A percentile compares a stretch with the other conserved stretches of the same genome.
These are phyloP conservation scores for Beauveria sp. DNA, from an alignment of 2,329 filamentous ascomycete species.

Conservation along the genomic window DNA sequence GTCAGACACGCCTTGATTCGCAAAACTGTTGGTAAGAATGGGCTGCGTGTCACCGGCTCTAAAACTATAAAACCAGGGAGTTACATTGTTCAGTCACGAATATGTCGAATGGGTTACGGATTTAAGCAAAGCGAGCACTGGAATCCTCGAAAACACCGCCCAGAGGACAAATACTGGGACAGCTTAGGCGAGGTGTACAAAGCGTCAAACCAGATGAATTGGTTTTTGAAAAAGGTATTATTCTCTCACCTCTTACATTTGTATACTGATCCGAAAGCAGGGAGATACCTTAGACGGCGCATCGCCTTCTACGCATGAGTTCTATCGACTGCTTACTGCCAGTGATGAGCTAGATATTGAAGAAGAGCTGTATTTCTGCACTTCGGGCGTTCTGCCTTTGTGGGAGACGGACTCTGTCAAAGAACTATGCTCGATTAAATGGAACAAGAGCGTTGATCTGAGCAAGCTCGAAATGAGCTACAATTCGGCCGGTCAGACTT, in stretches of 20 bases:
- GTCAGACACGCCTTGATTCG: slow-evolving; percentile 15
- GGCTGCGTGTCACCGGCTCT: accelerated
- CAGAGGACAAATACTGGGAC: too few species aligned
- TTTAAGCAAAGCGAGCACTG: not conserved
- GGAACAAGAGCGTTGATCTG: slow-evolving; percentile 10
- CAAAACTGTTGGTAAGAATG: not conserved
- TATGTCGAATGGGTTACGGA: not conserved
- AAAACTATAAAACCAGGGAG: too few species aligned
- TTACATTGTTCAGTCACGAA: not conserved
- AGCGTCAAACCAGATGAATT: slow-evolving; percentile 18
- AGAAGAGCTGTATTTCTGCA: slow-evolving; percentile 9
- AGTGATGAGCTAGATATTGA: not conserved
- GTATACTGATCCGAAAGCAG: not conserved
- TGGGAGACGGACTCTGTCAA: accelerated
- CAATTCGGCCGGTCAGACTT: slow-evolving; percentile 10
- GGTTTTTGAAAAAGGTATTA: slow-evolving; percentile 21
- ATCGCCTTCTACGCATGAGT: not conserved
- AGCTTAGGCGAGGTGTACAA: not conserved
- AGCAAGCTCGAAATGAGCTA: slow-evolving; percentile 12
- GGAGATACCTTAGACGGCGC: slow-evolving; percentile 11
- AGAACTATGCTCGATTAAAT: slow-evolving; percentile 16
- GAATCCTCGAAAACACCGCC: too few species aligned
- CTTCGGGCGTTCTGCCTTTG: not conserved
- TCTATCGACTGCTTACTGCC: not conserved
- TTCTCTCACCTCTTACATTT: too few species aligned